Percentiles rank a stretch among this genome's conserved stretches.
These are phyloP conservation scores for Microcyclosporella mali DNA, from an alignment of 2,329 filamentous ascomycete genomes.

Conservation along the genomic window DNA sequence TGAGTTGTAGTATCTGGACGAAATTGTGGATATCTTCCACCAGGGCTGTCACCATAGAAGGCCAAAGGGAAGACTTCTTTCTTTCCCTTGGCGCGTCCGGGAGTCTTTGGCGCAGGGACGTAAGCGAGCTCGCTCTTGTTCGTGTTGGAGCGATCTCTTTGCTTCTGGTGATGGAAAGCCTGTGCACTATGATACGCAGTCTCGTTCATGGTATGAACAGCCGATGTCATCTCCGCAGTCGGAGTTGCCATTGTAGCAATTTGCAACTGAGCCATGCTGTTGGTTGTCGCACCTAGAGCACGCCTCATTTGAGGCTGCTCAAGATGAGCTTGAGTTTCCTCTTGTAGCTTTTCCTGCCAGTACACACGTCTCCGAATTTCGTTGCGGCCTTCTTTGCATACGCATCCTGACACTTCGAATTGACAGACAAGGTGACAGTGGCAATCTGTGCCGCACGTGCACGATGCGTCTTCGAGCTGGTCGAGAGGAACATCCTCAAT, in stretches of 20 bases:
- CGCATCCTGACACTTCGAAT: constrained; percentile 2
- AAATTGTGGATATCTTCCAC: constrained; percentile 16
- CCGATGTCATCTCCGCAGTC: too few relatives aligned
- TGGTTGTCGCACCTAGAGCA: background rate
- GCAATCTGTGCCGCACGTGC: constrained; percentile 1
- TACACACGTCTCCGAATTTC: too few relatives aligned
- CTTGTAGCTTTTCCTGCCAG: too few relatives aligned
- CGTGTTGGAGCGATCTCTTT: constrained; percentile 1
- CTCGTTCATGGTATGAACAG: too few relatives aligned
- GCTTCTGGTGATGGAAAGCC: too few relatives aligned
- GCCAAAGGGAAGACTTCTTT: constrained; percentile 19
- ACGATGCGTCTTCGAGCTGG: background rate
- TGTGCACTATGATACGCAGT: too few relatives aligned
- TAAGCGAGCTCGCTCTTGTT: constrained; percentile 12
- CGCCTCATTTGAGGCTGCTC: background rate
- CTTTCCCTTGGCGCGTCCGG: constrained; percentile 10
- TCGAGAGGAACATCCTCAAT: background rate
- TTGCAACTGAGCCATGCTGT: constrained; percentile 4
- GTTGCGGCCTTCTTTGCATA: background rate
- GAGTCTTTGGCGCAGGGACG: constrained; percentile 10
- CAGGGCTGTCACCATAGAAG: constrained; percentile 17
- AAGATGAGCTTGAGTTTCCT: background rate
- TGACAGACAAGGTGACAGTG: constrained; percentile 2
- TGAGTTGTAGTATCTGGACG: background rate
- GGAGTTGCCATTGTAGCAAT: background rate